Conservation (phyloP, 169 alveolate genomes). For the Plasmodium blacklocki region DNA sequence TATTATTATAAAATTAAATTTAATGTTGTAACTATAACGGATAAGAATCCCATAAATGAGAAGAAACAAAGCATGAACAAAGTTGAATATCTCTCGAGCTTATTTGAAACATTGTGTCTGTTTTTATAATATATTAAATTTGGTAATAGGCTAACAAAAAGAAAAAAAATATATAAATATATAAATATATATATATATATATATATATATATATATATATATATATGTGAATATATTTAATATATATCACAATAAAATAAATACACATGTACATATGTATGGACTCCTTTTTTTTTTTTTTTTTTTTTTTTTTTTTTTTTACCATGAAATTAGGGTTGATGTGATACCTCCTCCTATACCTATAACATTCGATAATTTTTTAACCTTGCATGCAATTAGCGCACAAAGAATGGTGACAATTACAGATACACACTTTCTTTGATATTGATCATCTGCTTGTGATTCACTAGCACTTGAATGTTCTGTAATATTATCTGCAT, state of each 20-base stretch:
- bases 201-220: neutral
- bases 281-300: neutral
- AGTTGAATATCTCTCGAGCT: slow-evolving; percentile 35
- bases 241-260: neutral
- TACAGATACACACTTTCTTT: slow-evolving; percentile 18
- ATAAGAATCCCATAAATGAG: slow-evolving; percentile 66
- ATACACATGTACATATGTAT: neutral
- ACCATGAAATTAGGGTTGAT: slow-evolving; percentile 71
- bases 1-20: slow-evolving; percentile 12
- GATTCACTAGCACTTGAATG: slow-evolving; percentile 33
- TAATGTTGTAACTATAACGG: slow-evolving; percentile 41
- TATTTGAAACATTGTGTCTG: slow-evolving; percentile 42
- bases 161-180: neutral
- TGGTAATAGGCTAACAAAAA: slow-evolving; percentile 51
- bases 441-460: slow-evolving; percentile 17
- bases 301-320: neutral
- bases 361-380: slow-evolving; percentile 57
- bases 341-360: slow-evolving; percentile 72
- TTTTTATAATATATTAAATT: slow-evolving; percentile 63
- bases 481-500: slow-evolving; percentile 72
- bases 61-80: slow-evolving; percentile 43
- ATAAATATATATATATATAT: neutral
- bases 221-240: no score
- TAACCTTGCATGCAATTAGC: slow-evolving; percentile 55
- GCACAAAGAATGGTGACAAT: slow-evolving; percentile 57